Evolutionary conservation across 192 early-diverging fungal species (phyloP).

Genomic region (Coemansia sp.): DNA sequence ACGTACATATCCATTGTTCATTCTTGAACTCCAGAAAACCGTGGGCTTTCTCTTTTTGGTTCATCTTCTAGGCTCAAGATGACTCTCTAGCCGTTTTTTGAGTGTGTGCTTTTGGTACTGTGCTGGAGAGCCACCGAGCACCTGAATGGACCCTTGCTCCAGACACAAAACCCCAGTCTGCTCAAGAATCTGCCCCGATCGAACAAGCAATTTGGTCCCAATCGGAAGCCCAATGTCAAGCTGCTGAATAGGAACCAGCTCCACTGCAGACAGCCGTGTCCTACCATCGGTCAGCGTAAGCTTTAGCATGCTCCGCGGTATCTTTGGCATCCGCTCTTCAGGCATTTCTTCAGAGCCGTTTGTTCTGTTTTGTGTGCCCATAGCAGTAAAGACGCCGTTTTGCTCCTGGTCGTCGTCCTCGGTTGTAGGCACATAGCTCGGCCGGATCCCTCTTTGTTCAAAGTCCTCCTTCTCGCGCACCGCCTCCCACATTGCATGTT

Average conservation of each 20-base stretch:
- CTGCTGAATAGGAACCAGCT: slow-evolving; percentile 31
- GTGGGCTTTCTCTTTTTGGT: not conserved
- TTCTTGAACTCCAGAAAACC: too few relatives aligned
- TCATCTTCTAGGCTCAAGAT: not conserved
- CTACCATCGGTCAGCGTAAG: slow-evolving; percentile 45
- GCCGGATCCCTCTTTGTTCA: slow-evolving; percentile 47
- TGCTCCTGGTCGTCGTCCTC: slow-evolving; percentile 16
- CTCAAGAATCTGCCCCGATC: slow-evolving; percentile 23
- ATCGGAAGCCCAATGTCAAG: slow-evolving; percentile 43
- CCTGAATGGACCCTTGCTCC: slow-evolving; percentile 8
- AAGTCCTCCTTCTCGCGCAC: slow-evolving; percentile 50
- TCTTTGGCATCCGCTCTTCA: slow-evolving; percentile 33
- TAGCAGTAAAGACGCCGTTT: slow-evolving; percentile 18
- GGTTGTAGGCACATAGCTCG: slow-evolving; percentile 36
- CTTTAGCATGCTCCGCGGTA: slow-evolving; percentile 46
- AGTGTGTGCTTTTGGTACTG: slow-evolving; percentile 41
- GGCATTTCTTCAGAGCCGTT: not conserved
- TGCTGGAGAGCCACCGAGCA: slow-evolving; percentile 38
- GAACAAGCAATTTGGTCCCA: slow-evolving; percentile 46
- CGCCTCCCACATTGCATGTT: slow-evolving; percentile 51
- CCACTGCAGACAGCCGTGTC: slow-evolving; percentile 31
- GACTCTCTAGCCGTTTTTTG: slow-evolving; percentile 23
- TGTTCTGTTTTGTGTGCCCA: slow-evolving; percentile 8
- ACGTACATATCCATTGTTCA: too few relatives aligned
- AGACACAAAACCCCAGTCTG: slow-evolving; percentile 32